Conservation (phyloP, 805 yeast genomes). For the Yamadazyma paraphyllophila region DNA sequence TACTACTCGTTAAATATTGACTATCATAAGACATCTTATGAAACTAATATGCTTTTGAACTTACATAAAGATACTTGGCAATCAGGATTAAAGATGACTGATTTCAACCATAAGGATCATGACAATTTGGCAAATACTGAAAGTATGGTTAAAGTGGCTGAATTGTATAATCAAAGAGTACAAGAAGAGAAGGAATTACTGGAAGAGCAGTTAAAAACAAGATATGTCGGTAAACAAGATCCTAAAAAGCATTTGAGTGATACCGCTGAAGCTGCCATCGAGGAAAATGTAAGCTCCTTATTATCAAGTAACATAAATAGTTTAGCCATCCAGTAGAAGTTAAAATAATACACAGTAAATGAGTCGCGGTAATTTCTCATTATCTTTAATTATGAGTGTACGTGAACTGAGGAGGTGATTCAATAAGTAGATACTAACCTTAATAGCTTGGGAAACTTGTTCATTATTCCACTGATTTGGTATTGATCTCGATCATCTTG, state of each 20-base stretch:
- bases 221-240: conserved; percentile 98
- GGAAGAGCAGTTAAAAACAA: conserved; percentile 86
- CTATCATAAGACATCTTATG: conserved; percentile 87
- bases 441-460: conserved; percentile 57
- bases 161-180: conserved; percentile 84
- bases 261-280: conserved; percentile 81
- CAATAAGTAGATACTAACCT: conserved; percentile 10
- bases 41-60: conserved; percentile 90
- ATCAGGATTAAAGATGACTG: conserved; percentile 75
- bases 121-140: conserved; percentile 70
- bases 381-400: conserved; percentile 1
- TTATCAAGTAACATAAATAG: conserved; percentile 88
- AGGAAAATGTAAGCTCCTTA: conserved; percentile 84
- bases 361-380: background rate
- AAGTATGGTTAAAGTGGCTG: conserved; percentile 84
- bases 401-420: background rate
- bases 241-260: conserved; percentile 96
- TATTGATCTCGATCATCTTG: conserved; percentile 73
- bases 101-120: conserved; percentile 75
- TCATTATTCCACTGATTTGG: conserved; percentile 75
- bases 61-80: conserved; percentile 96
- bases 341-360: background rate
- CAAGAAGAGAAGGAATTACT: conserved; percentile 86
- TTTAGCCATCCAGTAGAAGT: conserved; percentile 72
- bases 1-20: conserved; percentile 94